Conservation (phyloP, 345 rosid species). For the Reutealis trisperma region DNA sequence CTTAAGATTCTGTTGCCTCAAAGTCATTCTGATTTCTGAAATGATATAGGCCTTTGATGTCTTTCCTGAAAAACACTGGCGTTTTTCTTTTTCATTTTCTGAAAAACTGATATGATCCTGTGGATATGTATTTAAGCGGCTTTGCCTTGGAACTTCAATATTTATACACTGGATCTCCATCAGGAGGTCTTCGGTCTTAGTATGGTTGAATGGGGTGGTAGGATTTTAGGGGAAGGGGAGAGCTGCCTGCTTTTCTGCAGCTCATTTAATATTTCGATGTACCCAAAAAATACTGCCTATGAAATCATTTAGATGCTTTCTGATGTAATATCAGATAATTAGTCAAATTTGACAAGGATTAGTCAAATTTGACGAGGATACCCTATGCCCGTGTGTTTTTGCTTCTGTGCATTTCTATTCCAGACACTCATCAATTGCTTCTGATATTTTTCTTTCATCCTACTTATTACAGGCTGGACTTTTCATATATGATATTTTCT, state of each 20-base stretch:
- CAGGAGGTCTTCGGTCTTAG: no score
- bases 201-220: no score
- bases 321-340: background rate
- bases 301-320: background rate
- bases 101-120: background rate
- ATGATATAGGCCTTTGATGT: background rate
- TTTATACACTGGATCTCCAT: background rate
- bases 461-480: constrained; percentile 73
- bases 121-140: background rate
- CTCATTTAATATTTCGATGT: no score
- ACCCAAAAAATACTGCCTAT: background rate
- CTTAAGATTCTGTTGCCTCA: background rate
- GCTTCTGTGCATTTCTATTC: background rate
- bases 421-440: background rate
- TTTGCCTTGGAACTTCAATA: background rate
- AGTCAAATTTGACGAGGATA: background rate
- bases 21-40: no score
- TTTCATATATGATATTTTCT: constrained; percentile 93
- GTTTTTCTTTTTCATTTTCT: background rate
- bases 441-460: background rate
- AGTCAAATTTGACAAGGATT: no score
- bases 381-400: background rate
- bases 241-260: no score
- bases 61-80: background rate
- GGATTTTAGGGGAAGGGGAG: no score